Base-by-base conservation (phyloP, 345 rosid genomes). In the Rhizophora apiculata region DNA sequence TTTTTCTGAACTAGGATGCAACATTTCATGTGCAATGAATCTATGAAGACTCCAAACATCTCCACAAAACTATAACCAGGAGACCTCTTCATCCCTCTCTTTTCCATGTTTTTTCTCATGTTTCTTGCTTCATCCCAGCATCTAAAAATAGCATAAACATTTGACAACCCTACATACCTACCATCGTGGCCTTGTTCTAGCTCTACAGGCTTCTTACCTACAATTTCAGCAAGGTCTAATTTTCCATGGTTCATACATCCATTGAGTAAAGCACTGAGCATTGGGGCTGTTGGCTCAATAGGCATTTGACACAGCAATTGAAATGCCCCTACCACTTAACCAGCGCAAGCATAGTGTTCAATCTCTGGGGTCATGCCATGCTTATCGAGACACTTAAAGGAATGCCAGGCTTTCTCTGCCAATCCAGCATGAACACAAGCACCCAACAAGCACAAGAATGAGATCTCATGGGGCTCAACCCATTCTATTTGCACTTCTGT, bases 401-500 rank as follows among this genome's bases (percentile, higher is more conserved):
- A 79, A 73, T 74, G 37, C 88, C 87, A 85, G 9, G 96, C 92
- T 77, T 89, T 84, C 60, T 72, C 39, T 36, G 39, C 8, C 57
- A 91, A 84, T 43, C 97, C 97, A 19, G 91, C 91, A 71, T 89
- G 91, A 30, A 91, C 86, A 74, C 96, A 93, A 65, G 95, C 83
- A 24, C 90, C 84, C 72, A 90, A 78, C 71, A 93, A 76, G 81
- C 89, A 83, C 84, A 91, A 70, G 69, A 67, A 91, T 0, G 93
- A 88, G 73, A 91, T 86, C 80, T 89, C 96, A 55, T 93, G 96
- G 0, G 97, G 89, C 21, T 71, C 68, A 24, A 93, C 71, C 73
- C 91, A 73, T 5, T 49, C 72, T 32, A 61, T 69, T 68, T 70
- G 75, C 97, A 93, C 88, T 74, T 89, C 83, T 13, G 48, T 30